A percentile compares a stretch with the other conserved stretches of the same genome.
These are phyloP conservation scores for Cyberlindnera samutprakarnensis DNA, from an alignment of 805 yeast genomes.

Conservation along the genomic window DNA sequence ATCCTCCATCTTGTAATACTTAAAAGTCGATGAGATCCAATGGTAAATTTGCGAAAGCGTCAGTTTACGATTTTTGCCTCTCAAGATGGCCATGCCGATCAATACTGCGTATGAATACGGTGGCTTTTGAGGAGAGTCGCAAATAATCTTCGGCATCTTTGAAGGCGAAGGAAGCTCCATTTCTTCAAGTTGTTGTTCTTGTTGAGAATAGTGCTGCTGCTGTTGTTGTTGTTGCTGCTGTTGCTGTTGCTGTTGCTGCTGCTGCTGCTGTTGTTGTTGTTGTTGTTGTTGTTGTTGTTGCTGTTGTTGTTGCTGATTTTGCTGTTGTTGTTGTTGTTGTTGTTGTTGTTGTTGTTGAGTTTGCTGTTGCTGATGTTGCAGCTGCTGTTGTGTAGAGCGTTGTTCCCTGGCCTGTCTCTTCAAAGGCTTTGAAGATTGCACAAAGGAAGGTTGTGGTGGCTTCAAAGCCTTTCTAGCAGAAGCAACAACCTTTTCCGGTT, in stretches of 20 bases:
- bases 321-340: no score
- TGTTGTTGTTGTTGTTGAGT: no score
- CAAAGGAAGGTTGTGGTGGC: conserved; percentile 20
- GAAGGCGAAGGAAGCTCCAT: conserved; percentile 17
- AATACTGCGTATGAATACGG: conserved; percentile 91
- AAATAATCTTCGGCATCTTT: conserved; percentile 17
- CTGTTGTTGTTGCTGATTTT: no score
- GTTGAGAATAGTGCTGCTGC: conserved; percentile 1
- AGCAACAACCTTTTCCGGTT: neutral
- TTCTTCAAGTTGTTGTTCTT: neutral
- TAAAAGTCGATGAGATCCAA: conserved; percentile 87
- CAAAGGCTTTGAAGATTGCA: conserved; percentile 10
- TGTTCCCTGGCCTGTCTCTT: conserved; percentile 8
- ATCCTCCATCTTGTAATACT: conserved; percentile 74
- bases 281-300: no score
- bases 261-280: no score
- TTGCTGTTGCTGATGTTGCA: conserved; percentile 3
- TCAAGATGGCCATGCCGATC: conserved; percentile 86
- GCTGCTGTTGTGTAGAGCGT: conserved; percentile 3
- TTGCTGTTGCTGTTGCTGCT: no score
- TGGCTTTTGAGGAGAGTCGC: conserved; percentile 48
- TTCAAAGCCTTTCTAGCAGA: conserved; percentile 8
- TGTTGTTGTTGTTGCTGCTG: conserved; percentile 4
- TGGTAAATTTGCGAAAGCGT: conserved; percentile 79
- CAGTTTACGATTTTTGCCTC: conserved; percentile 65